A percentile compares a stretch with the other conserved stretches of the same genome.
Evolutionary conservation across 2,329 filamentous ascomycete species (phyloP).

Genomic region (Mycosphaerelloides madeirae): DNA sequence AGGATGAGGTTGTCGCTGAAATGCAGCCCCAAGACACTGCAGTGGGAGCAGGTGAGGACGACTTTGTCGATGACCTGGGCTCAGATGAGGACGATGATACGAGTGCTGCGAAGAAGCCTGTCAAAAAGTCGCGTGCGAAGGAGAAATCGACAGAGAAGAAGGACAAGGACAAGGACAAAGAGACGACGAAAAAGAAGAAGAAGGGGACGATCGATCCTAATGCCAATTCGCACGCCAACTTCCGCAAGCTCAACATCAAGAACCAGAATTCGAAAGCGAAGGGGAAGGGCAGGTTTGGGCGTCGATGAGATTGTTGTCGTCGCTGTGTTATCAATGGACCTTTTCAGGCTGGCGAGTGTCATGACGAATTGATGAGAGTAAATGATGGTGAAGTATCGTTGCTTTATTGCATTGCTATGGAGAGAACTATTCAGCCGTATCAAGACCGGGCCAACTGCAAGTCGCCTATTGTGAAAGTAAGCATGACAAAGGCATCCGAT

Average conservation of each 20-base stretch:
- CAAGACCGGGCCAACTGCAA: too few species aligned
- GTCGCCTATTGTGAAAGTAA: too few species aligned
- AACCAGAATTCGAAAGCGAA: constrained; percentile 43
- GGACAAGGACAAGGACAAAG: background rate
- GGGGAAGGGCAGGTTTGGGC: constrained; percentile 38
- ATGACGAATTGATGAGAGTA: too few species aligned
- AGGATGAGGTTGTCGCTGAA: constrained; percentile 17
- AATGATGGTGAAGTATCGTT: too few species aligned
- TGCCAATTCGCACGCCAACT: constrained; percentile 42
- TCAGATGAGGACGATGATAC: constrained; percentile 2
- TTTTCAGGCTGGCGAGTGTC: too few species aligned
- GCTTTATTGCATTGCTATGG: too few species aligned
- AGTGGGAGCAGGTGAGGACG: constrained; percentile 4
- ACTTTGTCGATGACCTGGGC: background rate
- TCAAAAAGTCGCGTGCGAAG: background rate
- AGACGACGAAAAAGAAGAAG: constrained; percentile 30
- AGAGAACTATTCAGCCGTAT: too few species aligned
- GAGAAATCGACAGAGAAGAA: constrained; percentile 8
- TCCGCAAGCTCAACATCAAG: constrained; percentile 48
- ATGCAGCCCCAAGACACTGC: constrained; percentile 13
- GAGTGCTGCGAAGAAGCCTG: constrained; percentile 1
- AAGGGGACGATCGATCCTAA: constrained; percentile 43
- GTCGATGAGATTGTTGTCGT: constrained; percentile 1
- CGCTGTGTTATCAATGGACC: too few species aligned
- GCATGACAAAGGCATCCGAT: too few species aligned